Conservation (phyloP, 768 basidiomycete genomes). For the Russula dissimulans region DNA sequence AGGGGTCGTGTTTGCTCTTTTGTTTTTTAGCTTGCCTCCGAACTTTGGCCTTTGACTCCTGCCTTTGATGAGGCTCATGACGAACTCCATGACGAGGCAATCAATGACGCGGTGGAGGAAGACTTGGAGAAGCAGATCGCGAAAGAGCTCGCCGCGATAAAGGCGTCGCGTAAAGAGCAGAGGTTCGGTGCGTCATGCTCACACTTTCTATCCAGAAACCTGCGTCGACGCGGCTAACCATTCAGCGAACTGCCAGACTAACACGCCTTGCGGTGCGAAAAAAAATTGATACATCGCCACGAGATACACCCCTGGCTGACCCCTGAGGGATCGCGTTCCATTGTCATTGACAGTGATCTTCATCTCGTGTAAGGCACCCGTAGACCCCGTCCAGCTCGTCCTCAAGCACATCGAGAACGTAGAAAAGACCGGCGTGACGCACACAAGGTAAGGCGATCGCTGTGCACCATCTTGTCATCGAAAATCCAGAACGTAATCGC, state of each 20-base stretch:
- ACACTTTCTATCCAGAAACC: background rate
- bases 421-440: slow-evolving; percentile 49
- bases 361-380: slow-evolving; percentile 68
- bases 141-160: slow-evolving; percentile 62
- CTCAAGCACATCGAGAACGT: slow-evolving; percentile 55
- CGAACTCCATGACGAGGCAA: slow-evolving; percentile 27
- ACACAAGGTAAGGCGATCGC: slow-evolving; percentile 45
- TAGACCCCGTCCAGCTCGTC: slow-evolving; percentile 68
- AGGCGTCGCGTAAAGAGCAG: slow-evolving; percentile 50
- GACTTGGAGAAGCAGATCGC: slow-evolving; percentile 65
- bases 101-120: slow-evolving; percentile 23
- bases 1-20: background rate
- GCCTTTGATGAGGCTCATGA: slow-evolving; percentile 18
- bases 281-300: background rate
- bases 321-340: background rate
- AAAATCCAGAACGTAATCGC: too few relatives aligned
- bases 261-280: slow-evolving; percentile 61
- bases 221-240: background rate
- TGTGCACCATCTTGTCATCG: background rate
- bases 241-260: slow-evolving; percentile 66
- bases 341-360: slow-evolving; percentile 47
- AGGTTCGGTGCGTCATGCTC: slow-evolving; percentile 47
- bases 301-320: background rate
- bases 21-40: slow-evolving; percentile 46
- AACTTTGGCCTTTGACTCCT: slow-evolving; percentile 52